These are phyloP conservation scores for Fusarium napiforme DNA, from an alignment of 2,329 filamentous ascomycete genomes.

Conservation along the genomic window DNA sequence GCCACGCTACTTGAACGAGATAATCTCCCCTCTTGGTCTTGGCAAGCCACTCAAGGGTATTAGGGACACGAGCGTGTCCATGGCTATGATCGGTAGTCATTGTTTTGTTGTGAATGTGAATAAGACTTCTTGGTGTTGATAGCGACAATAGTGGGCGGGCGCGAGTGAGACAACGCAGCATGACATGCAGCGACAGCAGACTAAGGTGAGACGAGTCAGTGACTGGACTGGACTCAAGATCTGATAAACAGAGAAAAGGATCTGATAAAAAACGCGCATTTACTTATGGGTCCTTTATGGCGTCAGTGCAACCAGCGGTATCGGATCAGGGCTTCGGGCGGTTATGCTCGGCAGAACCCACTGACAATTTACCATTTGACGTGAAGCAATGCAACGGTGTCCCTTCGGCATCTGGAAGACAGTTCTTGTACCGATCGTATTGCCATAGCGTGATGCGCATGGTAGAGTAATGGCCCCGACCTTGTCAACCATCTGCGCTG, in stretches of 20 bases:
- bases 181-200: slow-evolving; percentile 17
- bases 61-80: slow-evolving; percentile 39
- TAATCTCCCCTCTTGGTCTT: slow-evolving; percentile 45
- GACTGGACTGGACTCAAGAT: slow-evolving; percentile 13
- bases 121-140: neutral
- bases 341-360: slow-evolving; percentile 20
- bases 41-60: slow-evolving; percentile 43
- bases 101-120: neutral
- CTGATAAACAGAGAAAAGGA: slow-evolving; percentile 30
- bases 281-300: slow-evolving; percentile 33
- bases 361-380: neutral
- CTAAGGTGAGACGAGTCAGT: slow-evolving; percentile 18
- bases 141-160: slow-evolving; percentile 9
- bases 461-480: neutral
- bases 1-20: slow-evolving; percentile 47
- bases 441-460: neutral
- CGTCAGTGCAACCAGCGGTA: slow-evolving; percentile 22
- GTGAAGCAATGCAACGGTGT: neutral
- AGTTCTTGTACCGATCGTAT: neutral
- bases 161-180: slow-evolving; percentile 29
- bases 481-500: neutral
- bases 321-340: slow-evolving; percentile 25
- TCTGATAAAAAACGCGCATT: slow-evolving; percentile 35
- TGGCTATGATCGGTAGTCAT: slow-evolving; percentile 24
- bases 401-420: fast-evolving